These are phyloP conservation scores for Acanthamoeba healyi DNA, from an alignment of 208 protist species.

Conservation along the genomic window DNA sequence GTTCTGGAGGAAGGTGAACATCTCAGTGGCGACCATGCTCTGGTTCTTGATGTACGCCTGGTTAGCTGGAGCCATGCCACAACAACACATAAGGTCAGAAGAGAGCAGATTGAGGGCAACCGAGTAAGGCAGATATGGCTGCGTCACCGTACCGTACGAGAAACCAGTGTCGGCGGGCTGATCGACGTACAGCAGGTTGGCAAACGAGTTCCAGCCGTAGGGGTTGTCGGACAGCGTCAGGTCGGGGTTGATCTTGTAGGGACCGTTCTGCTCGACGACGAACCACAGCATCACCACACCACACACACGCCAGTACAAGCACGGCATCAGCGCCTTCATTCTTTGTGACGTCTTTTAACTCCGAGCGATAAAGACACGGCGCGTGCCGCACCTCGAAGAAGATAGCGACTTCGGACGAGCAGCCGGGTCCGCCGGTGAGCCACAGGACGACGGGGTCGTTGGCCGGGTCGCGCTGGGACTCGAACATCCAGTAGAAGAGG, in stretches of 20 bases:
- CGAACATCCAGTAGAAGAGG: slow-evolving; percentile 83
- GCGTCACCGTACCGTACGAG: slow-evolving; percentile 18
- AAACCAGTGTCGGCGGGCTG: slow-evolving; percentile 70
- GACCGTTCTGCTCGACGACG: slow-evolving; percentile 59
- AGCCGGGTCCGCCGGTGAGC: slow-evolving; percentile 70
- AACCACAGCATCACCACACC: neutral
- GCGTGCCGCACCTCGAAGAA: slow-evolving; percentile 36
- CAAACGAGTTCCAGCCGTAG: slow-evolving; percentile 58
- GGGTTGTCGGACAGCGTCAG: slow-evolving; percentile 31
- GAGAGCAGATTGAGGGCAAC: neutral
- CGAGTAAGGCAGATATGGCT: neutral
- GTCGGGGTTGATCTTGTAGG: slow-evolving; percentile 46
- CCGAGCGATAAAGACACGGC: neutral
- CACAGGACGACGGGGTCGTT: slow-evolving; percentile 76
- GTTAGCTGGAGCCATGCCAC: neutral
- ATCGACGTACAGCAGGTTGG: slow-evolving; percentile 70
- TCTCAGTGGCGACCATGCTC: slow-evolving; percentile 50
- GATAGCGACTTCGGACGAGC: slow-evolving; percentile 71
- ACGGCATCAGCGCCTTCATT: neutral
- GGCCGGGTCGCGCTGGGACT: slow-evolving; percentile 74
- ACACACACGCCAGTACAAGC: neutral
- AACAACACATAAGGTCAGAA: neutral
- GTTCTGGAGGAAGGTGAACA: slow-evolving; percentile 73
- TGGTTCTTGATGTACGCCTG: slow-evolving; percentile 66
- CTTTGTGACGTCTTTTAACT: neutral